Percentiles rank a stretch among this genome's conserved stretches.
phyloP scores from a whole-genome alignment of 2,329 filamentous ascomycete genomes.

The Stemphylium beticola region DNA sequence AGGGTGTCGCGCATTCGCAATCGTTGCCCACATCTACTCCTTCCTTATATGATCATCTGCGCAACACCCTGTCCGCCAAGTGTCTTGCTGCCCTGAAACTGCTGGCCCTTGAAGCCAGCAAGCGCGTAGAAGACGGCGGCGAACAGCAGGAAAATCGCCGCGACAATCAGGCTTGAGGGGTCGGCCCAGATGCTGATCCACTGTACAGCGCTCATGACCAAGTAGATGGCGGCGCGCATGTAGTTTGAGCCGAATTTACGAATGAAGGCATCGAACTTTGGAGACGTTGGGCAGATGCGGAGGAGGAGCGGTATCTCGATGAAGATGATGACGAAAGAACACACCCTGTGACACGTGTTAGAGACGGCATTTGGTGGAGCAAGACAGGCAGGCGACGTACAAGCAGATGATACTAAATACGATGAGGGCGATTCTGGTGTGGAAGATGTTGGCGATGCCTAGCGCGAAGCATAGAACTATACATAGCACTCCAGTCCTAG shows the following conservation, averaged over 20 bases:
- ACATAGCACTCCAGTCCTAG: slow-evolving; percentile 63
- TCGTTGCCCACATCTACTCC: slow-evolving; percentile 1
- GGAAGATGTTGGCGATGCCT: slow-evolving; percentile 72
- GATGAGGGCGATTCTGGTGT: slow-evolving; percentile 61
- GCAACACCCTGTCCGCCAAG: slow-evolving; percentile 91
- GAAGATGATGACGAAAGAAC: slow-evolving; percentile 58
- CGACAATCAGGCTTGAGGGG: slow-evolving; percentile 79
- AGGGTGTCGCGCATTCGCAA: slow-evolving; percentile 4
- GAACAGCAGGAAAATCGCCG: slow-evolving; percentile 78
- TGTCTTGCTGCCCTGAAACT: slow-evolving; percentile 92
- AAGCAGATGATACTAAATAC: slow-evolving; percentile 64
- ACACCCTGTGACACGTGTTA: slow-evolving; percentile 47
- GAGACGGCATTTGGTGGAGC: background rate
- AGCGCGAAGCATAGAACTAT: slow-evolving; percentile 71
- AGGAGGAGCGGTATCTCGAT: slow-evolving; percentile 87
- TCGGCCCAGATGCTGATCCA: slow-evolving; percentile 75
- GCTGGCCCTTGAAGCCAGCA: slow-evolving; percentile 81
- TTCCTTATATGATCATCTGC: slow-evolving; percentile 83
- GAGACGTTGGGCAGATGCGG: slow-evolving; percentile 94
- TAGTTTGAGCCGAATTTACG: slow-evolving; percentile 95
- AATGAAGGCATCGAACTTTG: slow-evolving; percentile 86
- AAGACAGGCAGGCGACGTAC: slow-evolving; percentile 39
- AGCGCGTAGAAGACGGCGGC: slow-evolving; percentile 81
- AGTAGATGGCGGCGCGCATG: slow-evolving; percentile 90
- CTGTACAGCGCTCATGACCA: slow-evolving; percentile 78